Evolutionary conservation across 805 yeast species (phyloP).

Genomic region (Scheffersomyces stipitis): DNA sequence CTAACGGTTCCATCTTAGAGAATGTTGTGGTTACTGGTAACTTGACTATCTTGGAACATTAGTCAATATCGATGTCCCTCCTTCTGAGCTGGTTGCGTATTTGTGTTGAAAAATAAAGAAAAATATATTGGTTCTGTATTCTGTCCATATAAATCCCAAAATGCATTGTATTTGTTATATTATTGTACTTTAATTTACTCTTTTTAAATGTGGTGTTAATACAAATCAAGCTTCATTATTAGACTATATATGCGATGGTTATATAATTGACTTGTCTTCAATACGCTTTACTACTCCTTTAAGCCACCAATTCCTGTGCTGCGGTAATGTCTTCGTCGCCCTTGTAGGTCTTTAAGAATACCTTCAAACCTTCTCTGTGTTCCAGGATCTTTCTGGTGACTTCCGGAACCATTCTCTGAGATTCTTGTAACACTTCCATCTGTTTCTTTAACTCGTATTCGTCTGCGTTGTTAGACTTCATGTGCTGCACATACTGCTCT

Average conservation of each 20-base stretch:
- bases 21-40: constrained; percentile 97
- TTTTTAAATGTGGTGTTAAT: too few relatives aligned
- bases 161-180: too few relatives aligned
- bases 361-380: constrained; percentile 41
- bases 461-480: constrained; percentile 51
- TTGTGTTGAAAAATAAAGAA: too few relatives aligned
- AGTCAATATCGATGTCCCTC: too few relatives aligned
- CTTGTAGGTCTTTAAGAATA: constrained; percentile 33
- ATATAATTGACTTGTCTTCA: too few relatives aligned
- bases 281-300: too few relatives aligned
- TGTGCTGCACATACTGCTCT: constrained; percentile 42
- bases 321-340: constrained; percentile 34
- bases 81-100: too few relatives aligned
- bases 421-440: constrained; percentile 35
- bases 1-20: constrained; percentile 92
- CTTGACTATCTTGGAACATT: constrained; percentile 91
- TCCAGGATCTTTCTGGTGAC: constrained; percentile 15
- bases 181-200: too few relatives aligned
- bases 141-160: too few relatives aligned
- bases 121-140: too few relatives aligned
- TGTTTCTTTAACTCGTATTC: constrained; percentile 63
- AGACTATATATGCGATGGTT: too few relatives aligned
- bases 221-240: too few relatives aligned
- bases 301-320: constrained; percentile 22
- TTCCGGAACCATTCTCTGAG: constrained; percentile 36